Percentiles rank a stretch among this genome's conserved stretches.
Evolutionary conservation across 176 grass and related monocot genomes (phyloP).

Genomic region (Bolboschoenus planiculmis): DNA sequence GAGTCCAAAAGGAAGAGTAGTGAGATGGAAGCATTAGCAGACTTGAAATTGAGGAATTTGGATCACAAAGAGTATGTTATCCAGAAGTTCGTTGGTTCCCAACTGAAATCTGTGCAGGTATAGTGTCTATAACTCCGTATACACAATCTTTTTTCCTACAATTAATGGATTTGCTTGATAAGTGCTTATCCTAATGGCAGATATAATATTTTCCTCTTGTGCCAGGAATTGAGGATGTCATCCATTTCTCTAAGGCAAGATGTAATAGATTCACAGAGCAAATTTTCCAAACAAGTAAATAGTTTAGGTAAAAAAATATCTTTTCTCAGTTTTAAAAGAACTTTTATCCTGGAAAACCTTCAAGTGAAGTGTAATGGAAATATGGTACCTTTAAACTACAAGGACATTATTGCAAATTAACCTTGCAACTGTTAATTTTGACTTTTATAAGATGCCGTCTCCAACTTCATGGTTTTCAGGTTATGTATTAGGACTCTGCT

Average conservation of each 20-base stretch:
- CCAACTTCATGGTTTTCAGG: neutral
- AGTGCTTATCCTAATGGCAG: neutral
- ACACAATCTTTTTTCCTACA: neutral
- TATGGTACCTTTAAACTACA: neutral
- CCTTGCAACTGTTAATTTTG: conserved; percentile 13
- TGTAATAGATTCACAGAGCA: conserved; percentile 26
- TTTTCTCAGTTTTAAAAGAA: neutral
- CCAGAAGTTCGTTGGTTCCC: conserved; percentile 22
- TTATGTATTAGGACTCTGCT: conserved; percentile 1
- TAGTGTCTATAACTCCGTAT: neutral
- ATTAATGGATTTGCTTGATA: neutral
- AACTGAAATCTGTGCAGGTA: conserved; percentile 30
- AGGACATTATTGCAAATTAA: neutral
- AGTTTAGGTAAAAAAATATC: conserved; percentile 24
- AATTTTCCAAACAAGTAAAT: conserved; percentile 27
- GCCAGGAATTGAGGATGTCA: conserved; percentile 26
- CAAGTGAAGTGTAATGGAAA: neutral
- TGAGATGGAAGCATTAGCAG: conserved; percentile 3
- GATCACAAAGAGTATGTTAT: conserved; percentile 21
- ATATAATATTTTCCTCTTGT: neutral
- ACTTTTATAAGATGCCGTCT: conserved; percentile 23
- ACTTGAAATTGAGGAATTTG: conserved; percentile 19
- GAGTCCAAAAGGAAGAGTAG: conserved; percentile 16
- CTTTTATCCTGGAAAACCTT: neutral
- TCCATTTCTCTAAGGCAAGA: conserved; percentile 18